These are phyloP conservation scores for Obelidium mucronatum DNA, from an alignment of 192 early-diverging fungal species.

Conservation along the genomic window DNA sequence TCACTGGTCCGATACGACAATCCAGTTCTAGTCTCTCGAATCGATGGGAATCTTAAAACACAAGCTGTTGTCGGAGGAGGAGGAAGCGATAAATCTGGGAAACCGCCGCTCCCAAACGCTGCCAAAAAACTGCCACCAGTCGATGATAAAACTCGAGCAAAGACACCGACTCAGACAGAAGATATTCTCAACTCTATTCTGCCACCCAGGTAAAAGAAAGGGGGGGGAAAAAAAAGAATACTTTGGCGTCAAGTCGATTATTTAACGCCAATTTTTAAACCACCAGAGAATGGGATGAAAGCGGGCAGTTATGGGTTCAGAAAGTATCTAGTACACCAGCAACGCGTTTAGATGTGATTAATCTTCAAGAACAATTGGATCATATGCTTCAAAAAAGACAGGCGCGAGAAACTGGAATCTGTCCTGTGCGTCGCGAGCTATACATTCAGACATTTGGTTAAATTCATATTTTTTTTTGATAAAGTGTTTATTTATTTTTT, in stretches of 20 bases:
- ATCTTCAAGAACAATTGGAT: constrained; percentile 69
- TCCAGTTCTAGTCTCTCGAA: constrained; percentile 64
- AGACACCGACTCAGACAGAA: constrained; percentile 68
- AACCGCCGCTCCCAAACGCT: constrained; percentile 36
- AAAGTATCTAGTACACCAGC: constrained; percentile 68
- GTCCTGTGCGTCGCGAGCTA: constrained; percentile 65
- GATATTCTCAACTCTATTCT: constrained; percentile 70
- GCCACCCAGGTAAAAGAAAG: constrained; percentile 61
- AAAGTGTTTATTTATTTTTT: background rate
- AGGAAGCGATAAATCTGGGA: constrained; percentile 7
- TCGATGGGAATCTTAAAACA: constrained; percentile 43
- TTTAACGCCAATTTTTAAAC: background rate
- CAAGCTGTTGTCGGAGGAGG: constrained; percentile 35
- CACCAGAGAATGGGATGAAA: constrained; percentile 69
- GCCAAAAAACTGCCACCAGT: constrained; percentile 65
- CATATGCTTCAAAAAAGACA: constrained; percentile 73
- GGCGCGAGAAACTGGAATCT: constrained; percentile 69
- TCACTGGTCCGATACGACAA: constrained; percentile 70
- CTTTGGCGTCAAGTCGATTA: background rate
- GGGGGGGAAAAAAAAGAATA: too few species aligned
- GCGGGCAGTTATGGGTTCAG: constrained; percentile 69
- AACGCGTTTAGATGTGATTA: constrained; percentile 64
- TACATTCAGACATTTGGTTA: constrained; percentile 73
- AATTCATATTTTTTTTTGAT: background rate
- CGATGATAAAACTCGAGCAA: constrained; percentile 63